phyloP scores from a whole-genome alignment of 2,329 filamentous ascomycete species.

The Apiospora hydei region DNA sequence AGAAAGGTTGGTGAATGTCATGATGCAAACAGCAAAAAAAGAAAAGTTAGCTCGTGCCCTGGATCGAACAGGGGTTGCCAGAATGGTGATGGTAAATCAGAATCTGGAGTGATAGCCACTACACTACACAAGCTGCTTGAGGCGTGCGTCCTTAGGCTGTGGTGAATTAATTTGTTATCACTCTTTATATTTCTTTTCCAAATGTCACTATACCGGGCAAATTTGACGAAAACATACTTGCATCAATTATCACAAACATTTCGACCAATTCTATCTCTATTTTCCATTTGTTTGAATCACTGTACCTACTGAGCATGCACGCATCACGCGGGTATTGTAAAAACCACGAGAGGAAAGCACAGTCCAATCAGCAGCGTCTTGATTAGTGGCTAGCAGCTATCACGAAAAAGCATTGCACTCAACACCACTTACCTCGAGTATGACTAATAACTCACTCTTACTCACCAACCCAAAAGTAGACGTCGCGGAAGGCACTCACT shows the following conservation, averaged over 20 bases:
- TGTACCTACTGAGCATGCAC: neutral
- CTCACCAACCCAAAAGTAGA: neutral
- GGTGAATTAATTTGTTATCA: too few species aligned
- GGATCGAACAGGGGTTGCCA: conserved; percentile 20
- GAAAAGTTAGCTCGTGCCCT: conserved; percentile 8
- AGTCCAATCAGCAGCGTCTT: neutral
- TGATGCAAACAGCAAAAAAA: neutral
- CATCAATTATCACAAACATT: too few species aligned
- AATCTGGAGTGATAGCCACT: conserved; percentile 21
- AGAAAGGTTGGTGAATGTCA: neutral
- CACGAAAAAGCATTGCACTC: neutral
- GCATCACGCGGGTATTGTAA: neutral
- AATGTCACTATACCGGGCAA: too few species aligned
- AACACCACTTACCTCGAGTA: neutral
- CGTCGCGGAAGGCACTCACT: neutral
- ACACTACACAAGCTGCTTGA: conserved; percentile 19
- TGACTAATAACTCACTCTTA: neutral
- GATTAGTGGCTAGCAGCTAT: neutral
- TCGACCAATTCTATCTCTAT: too few species aligned
- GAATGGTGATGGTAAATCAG: conserved; percentile 5
- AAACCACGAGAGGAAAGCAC: neutral
- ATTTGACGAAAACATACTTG: neutral
- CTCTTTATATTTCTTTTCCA: too few species aligned
- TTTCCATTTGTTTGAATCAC: neutral
- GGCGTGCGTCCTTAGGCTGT: too few species aligned